A percentile compares a stretch with the other conserved stretches of the same genome.
phyloP scores from a whole-genome alignment of 2,329 filamentous ascomycete species.

The Xylariaceae sp. region DNA sequence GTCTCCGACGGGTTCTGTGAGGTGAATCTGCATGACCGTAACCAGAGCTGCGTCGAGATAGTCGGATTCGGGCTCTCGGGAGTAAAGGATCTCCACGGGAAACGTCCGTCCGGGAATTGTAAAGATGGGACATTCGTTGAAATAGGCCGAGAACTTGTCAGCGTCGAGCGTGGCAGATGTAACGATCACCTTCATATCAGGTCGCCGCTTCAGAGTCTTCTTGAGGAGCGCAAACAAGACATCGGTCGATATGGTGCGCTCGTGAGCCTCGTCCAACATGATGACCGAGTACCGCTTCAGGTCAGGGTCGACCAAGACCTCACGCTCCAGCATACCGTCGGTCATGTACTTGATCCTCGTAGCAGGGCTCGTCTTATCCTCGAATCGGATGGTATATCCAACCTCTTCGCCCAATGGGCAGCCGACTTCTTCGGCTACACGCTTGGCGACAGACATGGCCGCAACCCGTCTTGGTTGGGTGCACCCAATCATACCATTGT shows the following conservation, averaged over 20 bases:
- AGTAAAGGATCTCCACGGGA: conserved; percentile 94
- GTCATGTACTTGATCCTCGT: conserved; percentile 99
- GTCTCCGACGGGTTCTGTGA: conserved; percentile 86
- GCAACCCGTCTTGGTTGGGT: conserved; percentile 96
- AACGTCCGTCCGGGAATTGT: conserved; percentile 92
- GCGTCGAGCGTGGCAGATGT: conserved; percentile 95
- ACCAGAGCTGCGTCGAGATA: conserved; percentile 91
- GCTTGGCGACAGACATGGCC: conserved; percentile 94
- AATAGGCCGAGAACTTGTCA: conserved; percentile 95
- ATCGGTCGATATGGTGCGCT: conserved; percentile 92
- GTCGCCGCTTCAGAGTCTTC: conserved; percentile 77
- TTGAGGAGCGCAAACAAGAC: conserved; percentile 91
- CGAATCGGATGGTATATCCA: conserved; percentile 95
- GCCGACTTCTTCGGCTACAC: conserved; percentile 92
- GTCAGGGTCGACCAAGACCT: conserved; percentile 87
- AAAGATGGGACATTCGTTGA: conserved; percentile 92
- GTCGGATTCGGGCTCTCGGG: conserved; percentile 87
- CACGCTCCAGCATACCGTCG: conserved; percentile 93
- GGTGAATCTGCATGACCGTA: conserved; percentile 96
- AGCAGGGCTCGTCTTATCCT: conserved; percentile 79
- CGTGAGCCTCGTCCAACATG: conserved; percentile 97
- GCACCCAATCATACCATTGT: conserved; percentile 85
- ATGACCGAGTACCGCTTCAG: conserved; percentile 88
- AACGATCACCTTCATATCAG: conserved; percentile 89
- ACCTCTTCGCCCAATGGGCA: conserved; percentile 87